phyloP scores from a whole-genome alignment of 257 asterid genomes.

The Solanum pinnatisectum region DNA sequence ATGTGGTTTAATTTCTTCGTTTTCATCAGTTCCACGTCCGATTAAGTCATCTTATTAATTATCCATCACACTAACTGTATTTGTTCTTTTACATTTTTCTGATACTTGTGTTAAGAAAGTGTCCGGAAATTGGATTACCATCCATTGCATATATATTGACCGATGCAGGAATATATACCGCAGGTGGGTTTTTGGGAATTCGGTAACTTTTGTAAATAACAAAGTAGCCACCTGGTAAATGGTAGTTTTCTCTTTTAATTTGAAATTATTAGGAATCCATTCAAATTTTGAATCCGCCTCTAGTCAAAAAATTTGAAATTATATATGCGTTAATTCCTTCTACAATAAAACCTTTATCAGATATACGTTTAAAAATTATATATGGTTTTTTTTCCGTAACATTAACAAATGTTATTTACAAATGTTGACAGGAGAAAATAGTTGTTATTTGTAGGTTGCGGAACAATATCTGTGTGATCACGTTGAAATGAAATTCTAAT shows the following conservation, averaged over 20 bases:
- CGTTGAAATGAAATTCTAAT: not conserved
- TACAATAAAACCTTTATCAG: not conserved
- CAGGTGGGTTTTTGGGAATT: not conserved
- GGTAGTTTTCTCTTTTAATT: not conserved
- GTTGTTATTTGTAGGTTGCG: not conserved
- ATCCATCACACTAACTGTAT: not conserved
- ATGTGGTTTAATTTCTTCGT: not conserved
- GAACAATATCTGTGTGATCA: not conserved
- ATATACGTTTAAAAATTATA: not conserved
- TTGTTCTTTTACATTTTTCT: not conserved
- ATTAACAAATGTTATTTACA: not conserved
- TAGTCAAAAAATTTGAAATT: not conserved
- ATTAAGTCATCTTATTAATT: not conserved
- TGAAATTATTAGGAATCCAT: not conserved
- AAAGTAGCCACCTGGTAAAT: not conserved
- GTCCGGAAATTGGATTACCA: not conserved
- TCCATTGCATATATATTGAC: not conserved
- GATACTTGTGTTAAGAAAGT: not conserved
- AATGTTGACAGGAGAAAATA: not conserved
- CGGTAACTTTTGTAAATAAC: no score
- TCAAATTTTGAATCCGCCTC: no score
- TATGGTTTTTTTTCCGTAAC: not conserved
- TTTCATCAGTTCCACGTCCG: not conserved
- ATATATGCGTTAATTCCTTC: not conserved
- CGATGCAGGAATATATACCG: not conserved